Evolutionary conservation across 2,329 filamentous ascomycete species (phyloP).

Genomic region (Scedosporium minutisporum): DNA sequence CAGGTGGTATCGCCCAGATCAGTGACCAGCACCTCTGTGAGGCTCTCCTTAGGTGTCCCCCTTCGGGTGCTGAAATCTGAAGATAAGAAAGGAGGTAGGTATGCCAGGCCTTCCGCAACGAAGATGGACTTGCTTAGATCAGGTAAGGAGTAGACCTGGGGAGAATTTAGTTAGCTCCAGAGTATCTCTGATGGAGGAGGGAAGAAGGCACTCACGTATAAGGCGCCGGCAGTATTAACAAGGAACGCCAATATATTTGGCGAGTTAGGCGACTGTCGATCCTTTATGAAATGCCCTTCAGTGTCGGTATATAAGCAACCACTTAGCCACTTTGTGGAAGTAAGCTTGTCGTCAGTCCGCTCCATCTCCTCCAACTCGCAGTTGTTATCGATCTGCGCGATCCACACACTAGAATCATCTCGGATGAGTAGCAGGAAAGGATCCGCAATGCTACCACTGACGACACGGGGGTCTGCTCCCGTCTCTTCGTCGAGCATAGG

Average conservation of each 20-base stretch:
- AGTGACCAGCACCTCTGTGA: constrained; percentile 74
- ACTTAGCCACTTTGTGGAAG: constrained; percentile 64
- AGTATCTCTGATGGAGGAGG: not conserved
- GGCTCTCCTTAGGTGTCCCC: constrained; percentile 58
- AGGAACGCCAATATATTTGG: constrained; percentile 62
- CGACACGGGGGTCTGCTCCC: constrained; percentile 66
- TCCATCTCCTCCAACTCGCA: constrained; percentile 80
- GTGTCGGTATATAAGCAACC: constrained; percentile 74
- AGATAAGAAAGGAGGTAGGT: constrained; percentile 67
- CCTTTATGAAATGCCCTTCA: constrained; percentile 42
- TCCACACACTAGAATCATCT: constrained; percentile 70
- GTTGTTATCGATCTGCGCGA: constrained; percentile 63
- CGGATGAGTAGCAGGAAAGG: constrained; percentile 76
- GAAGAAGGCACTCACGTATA: constrained; percentile 50
- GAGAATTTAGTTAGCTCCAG: not conserved
- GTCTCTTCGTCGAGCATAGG: constrained; percentile 89
- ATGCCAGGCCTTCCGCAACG: constrained; percentile 65
- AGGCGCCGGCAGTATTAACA: constrained; percentile 61
- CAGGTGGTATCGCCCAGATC: constrained; percentile 70
- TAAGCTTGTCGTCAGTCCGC: constrained; percentile 45
- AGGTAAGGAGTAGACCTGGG: constrained; percentile 68
- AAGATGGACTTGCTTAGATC: constrained; percentile 64
- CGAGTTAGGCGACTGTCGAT: constrained; percentile 29
- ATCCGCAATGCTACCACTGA: constrained; percentile 76
- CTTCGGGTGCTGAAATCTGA: constrained; percentile 60